Evolutionary conservation across 1,139 yeast genomes (phyloP).

Genomic region (Sugiyamaella pinicola): DNA sequence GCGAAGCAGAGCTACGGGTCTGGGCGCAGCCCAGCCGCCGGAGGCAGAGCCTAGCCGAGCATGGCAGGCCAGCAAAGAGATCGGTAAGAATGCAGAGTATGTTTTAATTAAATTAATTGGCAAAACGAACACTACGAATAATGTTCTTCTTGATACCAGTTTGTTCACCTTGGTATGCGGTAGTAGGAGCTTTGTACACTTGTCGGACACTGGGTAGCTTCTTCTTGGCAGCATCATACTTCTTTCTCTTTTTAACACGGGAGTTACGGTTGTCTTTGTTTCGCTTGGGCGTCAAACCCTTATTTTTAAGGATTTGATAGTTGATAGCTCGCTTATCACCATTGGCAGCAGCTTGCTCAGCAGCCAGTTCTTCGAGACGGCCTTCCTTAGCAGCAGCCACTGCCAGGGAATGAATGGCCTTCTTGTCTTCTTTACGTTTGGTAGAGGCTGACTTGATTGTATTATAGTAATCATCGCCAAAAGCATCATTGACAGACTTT

Average conservation of each 20-base stretch:
- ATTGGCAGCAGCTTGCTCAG: constrained; percentile 43
- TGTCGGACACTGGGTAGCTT: constrained; percentile 87
- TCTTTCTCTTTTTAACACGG: constrained; percentile 97
- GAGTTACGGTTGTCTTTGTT: constrained; percentile 93
- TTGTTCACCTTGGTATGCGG: constrained; percentile 90
- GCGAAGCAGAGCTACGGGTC: neutral
- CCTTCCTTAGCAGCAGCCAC: constrained; percentile 85
- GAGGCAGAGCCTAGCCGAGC: constrained; percentile 12
- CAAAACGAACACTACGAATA: constrained; percentile 79
- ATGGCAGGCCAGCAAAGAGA: constrained; percentile 1
- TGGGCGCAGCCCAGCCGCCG: too few species aligned
- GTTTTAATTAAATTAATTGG: constrained; percentile 11
- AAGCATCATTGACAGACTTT: constrained; percentile 44
- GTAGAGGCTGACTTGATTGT: constrained; percentile 53
- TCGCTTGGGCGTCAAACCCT: constrained; percentile 91
- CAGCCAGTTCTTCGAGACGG: constrained; percentile 69
- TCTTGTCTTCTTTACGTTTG: constrained; percentile 55
- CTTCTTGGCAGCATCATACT: constrained; percentile 93
- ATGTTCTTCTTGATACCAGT: constrained; percentile 97
- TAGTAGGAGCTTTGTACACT: constrained; percentile 75
- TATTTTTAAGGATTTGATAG: constrained; percentile 90
- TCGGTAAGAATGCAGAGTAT: neutral
- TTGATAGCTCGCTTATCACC: constrained; percentile 94
- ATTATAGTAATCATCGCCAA: constrained; percentile 52
- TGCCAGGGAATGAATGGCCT: constrained; percentile 69